phyloP scores from a whole-genome alignment of 2,329 filamentous ascomycete genomes.

The Ascochyta pisi region DNA sequence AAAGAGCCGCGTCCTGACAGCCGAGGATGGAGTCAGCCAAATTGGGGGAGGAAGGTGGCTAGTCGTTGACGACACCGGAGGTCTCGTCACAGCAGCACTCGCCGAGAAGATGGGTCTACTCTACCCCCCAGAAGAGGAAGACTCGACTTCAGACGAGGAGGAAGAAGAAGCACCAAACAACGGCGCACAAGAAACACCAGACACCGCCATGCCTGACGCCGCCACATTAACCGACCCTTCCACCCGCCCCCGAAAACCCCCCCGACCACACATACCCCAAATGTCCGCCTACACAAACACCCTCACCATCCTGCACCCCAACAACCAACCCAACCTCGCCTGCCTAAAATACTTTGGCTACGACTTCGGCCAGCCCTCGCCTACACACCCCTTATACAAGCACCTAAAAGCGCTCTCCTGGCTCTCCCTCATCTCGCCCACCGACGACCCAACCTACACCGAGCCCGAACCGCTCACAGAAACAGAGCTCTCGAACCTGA shows the following conservation, averaged over 20 bases:
- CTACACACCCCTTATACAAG: conserved; percentile 77
- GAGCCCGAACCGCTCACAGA: conserved; percentile 67
- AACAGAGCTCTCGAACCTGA: conserved; percentile 72
- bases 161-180: conserved; percentile 14
- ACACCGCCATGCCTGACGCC: conserved; percentile 30
- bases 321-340: conserved; percentile 85
- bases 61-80: conserved; percentile 85
- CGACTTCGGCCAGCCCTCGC: conserved; percentile 68
- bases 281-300: conserved; percentile 76
- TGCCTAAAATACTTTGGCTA: conserved; percentile 90
- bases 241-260: conserved; percentile 35
- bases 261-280: conserved; percentile 53
- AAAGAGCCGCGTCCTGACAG: conserved; percentile 38
- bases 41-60: conserved; percentile 72
- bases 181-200: conserved; percentile 3
- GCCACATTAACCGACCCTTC: conserved; percentile 31
- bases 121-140: conserved; percentile 55
- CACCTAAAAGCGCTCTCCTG: conserved; percentile 87
- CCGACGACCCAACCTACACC: conserved; percentile 76
- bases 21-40: conserved; percentile 43
- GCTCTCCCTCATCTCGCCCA: conserved; percentile 85
- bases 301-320: conserved; percentile 79
- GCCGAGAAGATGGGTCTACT: conserved; percentile 89
- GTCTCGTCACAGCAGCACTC: conserved; percentile 80
- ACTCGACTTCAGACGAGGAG: conserved; percentile 33